Evolutionary conservation across 1,284 basidiomycete species (phyloP).

Genomic region (Pseudozyma pruni): DNA sequence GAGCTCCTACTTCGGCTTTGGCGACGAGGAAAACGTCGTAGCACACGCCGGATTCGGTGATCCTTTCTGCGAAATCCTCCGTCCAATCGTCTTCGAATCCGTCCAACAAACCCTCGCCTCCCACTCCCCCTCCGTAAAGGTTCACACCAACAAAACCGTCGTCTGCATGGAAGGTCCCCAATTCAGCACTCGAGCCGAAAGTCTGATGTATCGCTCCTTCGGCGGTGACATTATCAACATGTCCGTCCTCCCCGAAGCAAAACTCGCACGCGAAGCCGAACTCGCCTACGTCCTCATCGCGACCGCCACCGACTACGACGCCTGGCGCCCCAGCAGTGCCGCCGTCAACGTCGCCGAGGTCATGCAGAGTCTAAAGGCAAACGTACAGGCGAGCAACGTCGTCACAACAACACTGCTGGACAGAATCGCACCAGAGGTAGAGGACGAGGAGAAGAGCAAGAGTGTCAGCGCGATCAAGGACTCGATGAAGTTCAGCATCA

Average conservation of each 20-base stretch:
- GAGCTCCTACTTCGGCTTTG: slow-evolving; percentile 84
- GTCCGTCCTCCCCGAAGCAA: slow-evolving; percentile 94
- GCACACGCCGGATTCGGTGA: slow-evolving; percentile 95
- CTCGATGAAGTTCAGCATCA: slow-evolving; percentile 71
- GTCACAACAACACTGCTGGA: slow-evolving; percentile 80
- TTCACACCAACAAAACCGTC: slow-evolving; percentile 82
- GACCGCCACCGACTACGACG: slow-evolving; percentile 69
- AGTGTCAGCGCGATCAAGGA: slow-evolving; percentile 44
- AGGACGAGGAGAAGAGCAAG: slow-evolving; percentile 52
- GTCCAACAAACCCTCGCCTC: slow-evolving; percentile 40
- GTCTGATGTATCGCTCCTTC: slow-evolving; percentile 90
- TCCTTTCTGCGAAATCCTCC: slow-evolving; percentile 62
- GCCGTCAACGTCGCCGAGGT: slow-evolving; percentile 90
- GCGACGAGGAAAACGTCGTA: slow-evolving; percentile 75
- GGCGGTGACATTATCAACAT: slow-evolving; percentile 76
- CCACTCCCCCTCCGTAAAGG: slow-evolving; percentile 43
- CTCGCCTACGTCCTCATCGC: slow-evolving; percentile 71
- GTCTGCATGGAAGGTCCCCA: slow-evolving; percentile 98
- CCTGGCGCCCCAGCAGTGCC: slow-evolving; percentile 76
- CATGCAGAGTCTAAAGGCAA: slow-evolving; percentile 84
- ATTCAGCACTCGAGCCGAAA: slow-evolving; percentile 92
- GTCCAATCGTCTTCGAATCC: slow-evolving; percentile 51
- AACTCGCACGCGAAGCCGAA: slow-evolving; percentile 93
- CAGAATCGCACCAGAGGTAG: slow-evolving; percentile 73
- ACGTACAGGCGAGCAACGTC: slow-evolving; percentile 81